These are phyloP conservation scores for Schizosaccharomyces osmophilus DNA, from an alignment of 805 yeast genomes.

Conservation along the genomic window DNA sequence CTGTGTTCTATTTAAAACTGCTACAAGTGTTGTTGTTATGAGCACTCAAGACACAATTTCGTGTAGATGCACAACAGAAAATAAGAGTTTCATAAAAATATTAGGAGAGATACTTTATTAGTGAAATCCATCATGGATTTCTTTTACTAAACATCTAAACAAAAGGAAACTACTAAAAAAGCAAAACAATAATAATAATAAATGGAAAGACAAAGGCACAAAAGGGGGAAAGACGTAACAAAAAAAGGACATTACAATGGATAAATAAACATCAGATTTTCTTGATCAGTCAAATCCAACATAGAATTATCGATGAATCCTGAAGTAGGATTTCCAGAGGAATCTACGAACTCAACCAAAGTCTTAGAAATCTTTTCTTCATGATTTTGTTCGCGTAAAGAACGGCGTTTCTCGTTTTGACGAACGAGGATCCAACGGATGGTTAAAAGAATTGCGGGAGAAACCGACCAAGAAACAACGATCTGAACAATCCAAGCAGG, in stretches of 20 bases:
- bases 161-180: too few species aligned
- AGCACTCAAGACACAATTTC: too few species aligned
- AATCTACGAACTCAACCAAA: not conserved
- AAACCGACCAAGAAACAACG: constrained; percentile 17
- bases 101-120: too few species aligned
- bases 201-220: not conserved
- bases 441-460: constrained; percentile 12
- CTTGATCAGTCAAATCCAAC: constrained; percentile 30
- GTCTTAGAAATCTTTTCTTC: not conserved
- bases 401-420: constrained; percentile 22
- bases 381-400: not conserved
- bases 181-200: not conserved
- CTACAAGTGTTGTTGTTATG: too few species aligned
- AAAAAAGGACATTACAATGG: constrained; percentile 15
- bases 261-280: constrained; percentile 27
- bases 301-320: constrained; percentile 19
- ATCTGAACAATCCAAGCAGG: constrained; percentile 27
- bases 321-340: constrained; percentile 6
- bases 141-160: too few species aligned
- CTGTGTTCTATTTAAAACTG: too few species aligned
- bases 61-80: too few species aligned
- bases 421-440: constrained; percentile 22
- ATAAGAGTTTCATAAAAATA: too few species aligned
- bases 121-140: too few species aligned
- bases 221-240: not conserved